Base-by-base conservation (phyloP, 441 rosid genomes). In the Eruca vesicaria region DNA sequence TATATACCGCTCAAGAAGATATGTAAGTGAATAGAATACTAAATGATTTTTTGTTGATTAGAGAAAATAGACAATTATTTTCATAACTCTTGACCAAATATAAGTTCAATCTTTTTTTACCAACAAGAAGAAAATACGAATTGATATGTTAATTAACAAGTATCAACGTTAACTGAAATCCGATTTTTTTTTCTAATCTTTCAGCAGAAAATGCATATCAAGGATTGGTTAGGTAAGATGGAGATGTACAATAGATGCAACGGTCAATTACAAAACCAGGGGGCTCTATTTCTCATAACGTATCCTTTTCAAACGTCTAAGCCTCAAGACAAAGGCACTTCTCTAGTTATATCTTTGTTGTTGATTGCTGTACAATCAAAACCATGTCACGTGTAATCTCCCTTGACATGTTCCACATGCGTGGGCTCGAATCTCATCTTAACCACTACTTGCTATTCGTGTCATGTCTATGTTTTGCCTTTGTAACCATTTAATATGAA, bases 351-450 rank as follows among this genome's bases (percentile, higher is more conserved):
- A 56, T 77, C 67, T 18, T 71, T 65, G 67, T 77, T 48, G 56
- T 58, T 70, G 65, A 48, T 77, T 58, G 62, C 65, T 70, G 36
- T 43, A 65, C 76, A 57, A 28, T 28, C 41, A 57, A 43, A 64
- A 29, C 50, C 59, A 71, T 52, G 38, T 61, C 77, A 56, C 77
- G 60, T 78, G 73, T 52, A 68, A 60, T 59, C 73, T 71, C 63
- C 65, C 77, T 72, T 62, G 77, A 21, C 12, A 19, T 66, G 77
- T 78, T 8, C 73, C 53, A 50, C 77, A 52, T 73, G 77, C 15
- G 77, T 78, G 81, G 81, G 77, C 77, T 66, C 81, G 66, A 62
- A 60, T 72, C 53, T 72, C 70, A 11, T 53, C 20, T 41, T 50
- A 67, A 61, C 81, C 81, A 78, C 77, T 60, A 65, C 31, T 64